Evolutionary conservation across 768 basidiomycete species (phyloP).

Genomic region (Rossbeevera mucosa): DNA sequence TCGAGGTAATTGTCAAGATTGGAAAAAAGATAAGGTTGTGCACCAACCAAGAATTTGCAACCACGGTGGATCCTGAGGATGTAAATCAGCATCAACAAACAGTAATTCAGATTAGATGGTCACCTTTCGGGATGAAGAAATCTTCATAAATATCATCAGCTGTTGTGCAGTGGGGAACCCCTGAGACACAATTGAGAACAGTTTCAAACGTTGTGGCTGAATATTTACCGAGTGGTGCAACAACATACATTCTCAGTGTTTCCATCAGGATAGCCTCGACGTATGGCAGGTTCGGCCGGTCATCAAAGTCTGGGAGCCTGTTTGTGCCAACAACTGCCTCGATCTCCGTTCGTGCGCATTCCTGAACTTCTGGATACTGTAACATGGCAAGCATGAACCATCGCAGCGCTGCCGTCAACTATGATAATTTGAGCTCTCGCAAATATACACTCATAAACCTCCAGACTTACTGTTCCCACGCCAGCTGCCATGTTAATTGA

Average conservation of each 20-base stretch:
- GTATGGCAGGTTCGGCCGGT: conserved; percentile 25
- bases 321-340: conserved; percentile 26
- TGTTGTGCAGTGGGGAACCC: conserved; percentile 16
- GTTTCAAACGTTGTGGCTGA: conserved; percentile 1
- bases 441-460: not conserved
- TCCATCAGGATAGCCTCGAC: conserved; percentile 30
- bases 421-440: not conserved
- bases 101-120: not conserved
- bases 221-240: conserved; percentile 23
- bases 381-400: conserved; percentile 33
- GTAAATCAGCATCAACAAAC: not conserved
- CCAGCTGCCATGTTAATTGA: not conserved
- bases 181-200: conserved; percentile 4
- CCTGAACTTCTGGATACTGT: conserved; percentile 29
- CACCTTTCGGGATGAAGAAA: conserved; percentile 25
- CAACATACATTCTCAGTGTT: conserved; percentile 27
- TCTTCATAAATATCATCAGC: conserved; percentile 16
- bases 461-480: not conserved
- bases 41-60: conserved; percentile 21
- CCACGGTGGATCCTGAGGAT: conserved; percentile 14
- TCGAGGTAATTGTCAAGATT: not conserved
- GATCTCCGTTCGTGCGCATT: conserved; percentile 29
- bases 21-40: not conserved
- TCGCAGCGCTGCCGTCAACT: conserved; percentile 11
- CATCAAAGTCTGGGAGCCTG: conserved; percentile 25